Conservation (phyloP, 371 early-diverging fungal species). For the Mycotypha africana region DNA sequence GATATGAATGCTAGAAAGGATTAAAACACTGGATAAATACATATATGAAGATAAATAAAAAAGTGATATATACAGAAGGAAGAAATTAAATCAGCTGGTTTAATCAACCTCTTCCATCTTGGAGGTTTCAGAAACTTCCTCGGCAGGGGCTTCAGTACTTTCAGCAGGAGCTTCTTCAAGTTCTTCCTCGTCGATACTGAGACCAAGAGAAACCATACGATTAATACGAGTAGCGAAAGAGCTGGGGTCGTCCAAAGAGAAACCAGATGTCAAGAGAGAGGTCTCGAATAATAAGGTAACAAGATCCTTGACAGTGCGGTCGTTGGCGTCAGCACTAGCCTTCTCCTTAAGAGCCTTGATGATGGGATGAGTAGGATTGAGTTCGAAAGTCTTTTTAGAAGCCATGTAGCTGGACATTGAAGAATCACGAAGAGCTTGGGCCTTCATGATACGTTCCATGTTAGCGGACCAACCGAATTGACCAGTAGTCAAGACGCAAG, state of each 20-base stretch:
- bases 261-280: constrained; percentile 93
- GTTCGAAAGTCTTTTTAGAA: constrained; percentile 97
- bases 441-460: constrained; percentile 99
- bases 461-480: constrained; percentile 99
- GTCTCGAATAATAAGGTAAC: constrained; percentile 93
- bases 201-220: constrained; percentile 97
- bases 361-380: constrained; percentile 95
- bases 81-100: constrained; percentile 24
- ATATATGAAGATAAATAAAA: no score
- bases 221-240: constrained; percentile 93
- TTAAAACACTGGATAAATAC: no score
- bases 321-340: constrained; percentile 88
- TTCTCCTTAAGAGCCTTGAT: constrained; percentile 88
- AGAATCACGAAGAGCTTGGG: constrained; percentile 96
- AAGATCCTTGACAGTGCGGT: constrained; percentile 96
- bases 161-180: constrained; percentile 45
- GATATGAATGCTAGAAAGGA: no score
- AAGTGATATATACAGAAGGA: no score
- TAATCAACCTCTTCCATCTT: constrained; percentile 98
- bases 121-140: constrained; percentile 70
- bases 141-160: constrained; percentile 44
- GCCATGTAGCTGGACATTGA: constrained; percentile 97
- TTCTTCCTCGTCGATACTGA: constrained; percentile 84
- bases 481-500: constrained; percentile 96
- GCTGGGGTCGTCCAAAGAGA: constrained; percentile 93